phyloP scores from a whole-genome alignment of 768 basidiomycete species.

The Podaxis rugospora region DNA sequence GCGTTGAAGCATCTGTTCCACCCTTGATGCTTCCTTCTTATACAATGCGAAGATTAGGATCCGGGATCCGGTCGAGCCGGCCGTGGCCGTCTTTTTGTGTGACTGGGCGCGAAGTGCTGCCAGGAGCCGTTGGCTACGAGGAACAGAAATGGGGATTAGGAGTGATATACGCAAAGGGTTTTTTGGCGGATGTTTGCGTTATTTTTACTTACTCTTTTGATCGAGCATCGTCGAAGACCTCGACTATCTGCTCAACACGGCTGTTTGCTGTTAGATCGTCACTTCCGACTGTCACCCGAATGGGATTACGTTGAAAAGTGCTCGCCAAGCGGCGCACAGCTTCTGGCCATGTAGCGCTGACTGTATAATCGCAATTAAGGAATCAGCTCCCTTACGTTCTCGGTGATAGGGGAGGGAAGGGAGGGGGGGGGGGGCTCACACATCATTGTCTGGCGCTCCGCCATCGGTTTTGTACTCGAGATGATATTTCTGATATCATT shows the following conservation, averaged over 20 bases:
- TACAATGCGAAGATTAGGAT: constrained; percentile 93
- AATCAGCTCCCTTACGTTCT: neutral
- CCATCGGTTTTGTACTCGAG: constrained; percentile 57
- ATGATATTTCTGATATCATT: constrained; percentile 95
- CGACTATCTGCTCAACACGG: constrained; percentile 87
- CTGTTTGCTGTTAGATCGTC: constrained; percentile 95
- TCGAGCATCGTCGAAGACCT: constrained; percentile 82
- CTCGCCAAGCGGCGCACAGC: constrained; percentile 84
- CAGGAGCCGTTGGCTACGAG: constrained; percentile 53
- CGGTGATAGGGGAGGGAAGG: neutral
- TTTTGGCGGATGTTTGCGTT: neutral
- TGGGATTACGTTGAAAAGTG: constrained; percentile 80
- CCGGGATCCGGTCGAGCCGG: constrained; percentile 52
- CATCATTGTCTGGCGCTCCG: constrained; percentile 89
- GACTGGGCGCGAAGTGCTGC: constrained; percentile 48
- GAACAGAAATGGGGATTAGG: neutral
- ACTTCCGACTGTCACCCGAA: constrained; percentile 91
- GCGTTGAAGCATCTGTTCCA: constrained; percentile 71
- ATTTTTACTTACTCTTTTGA: constrained; percentile 73
- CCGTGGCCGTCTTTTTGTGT: constrained; percentile 58
- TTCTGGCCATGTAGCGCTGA: constrained; percentile 99
- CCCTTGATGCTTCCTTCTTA: constrained; percentile 94
- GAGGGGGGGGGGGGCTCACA: constrained; percentile 46
- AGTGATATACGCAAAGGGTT: neutral
- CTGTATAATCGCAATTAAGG: constrained; percentile 30